Evolutionary conservation across 2,329 filamentous ascomycete species (phyloP).

Genomic region (Diaporthe helianthi): DNA sequence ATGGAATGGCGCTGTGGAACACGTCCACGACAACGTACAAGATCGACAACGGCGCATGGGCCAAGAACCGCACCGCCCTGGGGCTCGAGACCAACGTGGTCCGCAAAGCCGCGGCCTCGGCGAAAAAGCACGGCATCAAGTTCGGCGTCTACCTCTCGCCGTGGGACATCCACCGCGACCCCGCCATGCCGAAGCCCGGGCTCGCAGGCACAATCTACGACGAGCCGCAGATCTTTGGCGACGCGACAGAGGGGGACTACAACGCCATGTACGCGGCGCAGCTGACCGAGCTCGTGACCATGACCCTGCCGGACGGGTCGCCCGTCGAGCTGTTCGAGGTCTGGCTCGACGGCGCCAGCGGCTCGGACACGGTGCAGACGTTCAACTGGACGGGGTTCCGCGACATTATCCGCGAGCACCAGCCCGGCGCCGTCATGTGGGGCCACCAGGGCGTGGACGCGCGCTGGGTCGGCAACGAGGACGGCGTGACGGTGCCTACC

Average conservation of each 20-base stretch:
- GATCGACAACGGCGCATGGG: conserved; percentile 43
- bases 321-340: conserved; percentile 41
- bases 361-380: conserved; percentile 42
- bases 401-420: conserved; percentile 41
- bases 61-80: conserved; percentile 38
- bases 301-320: conserved; percentile 35
- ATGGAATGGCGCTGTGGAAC: conserved; percentile 47
- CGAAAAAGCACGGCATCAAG: conserved; percentile 43
- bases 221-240: conserved; percentile 46
- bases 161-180: conserved; percentile 48
- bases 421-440: conserved; percentile 42
- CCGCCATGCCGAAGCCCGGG: conserved; percentile 44
- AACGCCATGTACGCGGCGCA: conserved; percentile 43
- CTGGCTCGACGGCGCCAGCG: conserved; percentile 45
- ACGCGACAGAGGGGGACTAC: conserved; percentile 42
- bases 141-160: conserved; percentile 47
- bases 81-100: conserved; percentile 44
- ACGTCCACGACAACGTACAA: conserved; percentile 45
- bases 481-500: conserved; percentile 39
- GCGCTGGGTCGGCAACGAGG: conserved; percentile 44
- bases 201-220: conserved; percentile 43
- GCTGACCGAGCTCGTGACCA: conserved; percentile 40
- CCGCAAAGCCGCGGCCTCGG: conserved; percentile 43
- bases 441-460: conserved; percentile 43
- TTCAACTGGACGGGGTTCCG: conserved; percentile 43